Base-by-base conservation (phyloP, 306 rosid species). In the Malus sylvestris region DNA sequence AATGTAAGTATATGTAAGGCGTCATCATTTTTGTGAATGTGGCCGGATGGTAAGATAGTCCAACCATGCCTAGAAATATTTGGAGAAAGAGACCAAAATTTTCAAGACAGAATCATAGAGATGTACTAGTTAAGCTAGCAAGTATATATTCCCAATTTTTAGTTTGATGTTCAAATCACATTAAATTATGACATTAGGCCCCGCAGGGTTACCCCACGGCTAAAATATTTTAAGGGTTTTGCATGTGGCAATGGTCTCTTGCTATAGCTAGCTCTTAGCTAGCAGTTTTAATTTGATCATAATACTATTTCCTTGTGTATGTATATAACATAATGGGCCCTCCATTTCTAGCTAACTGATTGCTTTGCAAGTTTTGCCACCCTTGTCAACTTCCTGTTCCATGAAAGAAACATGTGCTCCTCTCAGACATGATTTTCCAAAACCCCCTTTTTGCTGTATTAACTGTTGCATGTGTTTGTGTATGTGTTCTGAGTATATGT, bases 401-500 rank as follows among this genome's bases (percentile, higher is more conserved):
- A 69, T 76, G 88, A 84, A 86, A 86, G 71, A 78, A 80, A 44
- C 88, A 80, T 80, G 92, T 88, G 92, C 69, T 42, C n/a, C 81
- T 46, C 68, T 12, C 35, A 19, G 49, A 82, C 76, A 61, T 27
- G 64, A 71, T 46, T 55, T 81, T 82, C 75, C 63, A 76, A 83
- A 40, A 4, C 29, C 68, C 76, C 68, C 79, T 82, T 65, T 71
- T 74, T 60, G 76, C 14, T 60, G 76, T 81, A 80, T 80, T 75
- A 74, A 68, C 67, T 80, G 80, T 65, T 49, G 74, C 83, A 87
- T 75, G 57, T 20, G 52, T 33, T 35, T 15, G 42, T 52, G 59
- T 19, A n/a, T 52, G 68, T 75, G 52, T n/a, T 19, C 18, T 60
- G 65, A 23, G 29, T 5, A 12, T 62, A 29, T 15, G 25, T 30